Base-by-base conservation (phyloP, 208 protist genomes). In the Trypanosomatidae sp. region DNA sequence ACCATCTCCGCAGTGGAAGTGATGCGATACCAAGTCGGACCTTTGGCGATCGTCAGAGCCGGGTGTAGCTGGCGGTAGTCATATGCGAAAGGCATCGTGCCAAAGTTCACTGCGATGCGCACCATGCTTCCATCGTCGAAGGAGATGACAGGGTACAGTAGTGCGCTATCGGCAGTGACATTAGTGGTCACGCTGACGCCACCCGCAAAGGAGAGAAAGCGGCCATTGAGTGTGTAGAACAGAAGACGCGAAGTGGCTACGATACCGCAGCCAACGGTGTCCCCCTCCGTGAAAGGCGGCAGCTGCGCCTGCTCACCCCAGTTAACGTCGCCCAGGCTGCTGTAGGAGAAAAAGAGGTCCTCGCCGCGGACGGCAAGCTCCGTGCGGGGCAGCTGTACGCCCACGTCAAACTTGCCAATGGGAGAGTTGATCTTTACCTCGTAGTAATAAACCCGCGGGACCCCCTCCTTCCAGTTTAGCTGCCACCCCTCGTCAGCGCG, bases 211-310 rank as follows among this genome's bases (percentile, higher is more conserved):
- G 81, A 83, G 36, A 95, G 79, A 41, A 97, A 92, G 53, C 75
- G 69, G 43, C 93, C 93, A 73, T 97, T 97, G 8, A 95, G 85
- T 1, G 93, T 97, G 77, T 93, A 94, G 71, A 96, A 95, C 25
- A 97, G 78, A 17, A 76, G 80, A 50, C 89, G 84, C 36, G 79
- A 90, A 30, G 88, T 90, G 7, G 85, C 76, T 33, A 94, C 77
- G 22, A 97, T 69, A 22, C 93, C 93, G 76, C 91, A 97, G 28
- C 93, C 93, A 43, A 97, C 78, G 0, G 82, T 91, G 74, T 97
- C 93, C 13, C 86, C 90, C 13, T 89, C 69, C 47, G 81, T 72
- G 72, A 94, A 97, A 28, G 85, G 68, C 4, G 90, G 90, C 52
- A 88, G 83, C 22, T 66, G 69, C 39, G 49, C 69, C 56, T 66